Evolutionary conservation across 2,329 filamentous ascomycete genomes (phyloP).

Genomic region (Diaporthe citriasiana): DNA sequence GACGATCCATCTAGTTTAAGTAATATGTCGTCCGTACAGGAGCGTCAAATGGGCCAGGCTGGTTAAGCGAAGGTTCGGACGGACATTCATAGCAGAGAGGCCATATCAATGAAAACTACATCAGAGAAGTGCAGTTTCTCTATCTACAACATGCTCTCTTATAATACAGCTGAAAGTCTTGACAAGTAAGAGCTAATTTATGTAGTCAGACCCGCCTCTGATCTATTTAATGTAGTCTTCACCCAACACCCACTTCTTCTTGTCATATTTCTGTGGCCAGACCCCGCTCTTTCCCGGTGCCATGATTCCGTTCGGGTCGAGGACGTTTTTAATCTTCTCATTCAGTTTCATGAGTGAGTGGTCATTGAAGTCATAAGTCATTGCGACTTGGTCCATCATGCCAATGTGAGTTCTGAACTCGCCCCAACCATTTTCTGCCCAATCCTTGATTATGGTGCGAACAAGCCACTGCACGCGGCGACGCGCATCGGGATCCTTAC

Average conservation of each 20-base stretch:
- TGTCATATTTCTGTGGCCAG: slow-evolving; percentile 52
- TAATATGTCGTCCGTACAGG: background rate
- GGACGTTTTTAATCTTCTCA: slow-evolving; percentile 55
- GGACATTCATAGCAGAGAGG: background rate
- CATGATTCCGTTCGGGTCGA: slow-evolving; percentile 60
- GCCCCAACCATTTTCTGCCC: slow-evolving; percentile 53
- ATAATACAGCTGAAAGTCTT: background rate
- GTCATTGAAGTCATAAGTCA: slow-evolving; percentile 56
- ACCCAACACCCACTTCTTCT: slow-evolving; percentile 29
- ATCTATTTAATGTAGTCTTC: slow-evolving; percentile 26
- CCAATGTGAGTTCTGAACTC: slow-evolving; percentile 58
- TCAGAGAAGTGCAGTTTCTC: background rate
- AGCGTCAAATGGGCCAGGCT: background rate
- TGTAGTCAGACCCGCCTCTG: background rate
- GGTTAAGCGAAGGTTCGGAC: background rate
- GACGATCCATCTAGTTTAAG: background rate
- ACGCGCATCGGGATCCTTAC: slow-evolving; percentile 51
- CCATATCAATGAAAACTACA: background rate
- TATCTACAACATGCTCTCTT: background rate
- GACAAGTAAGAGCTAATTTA: too few species aligned
- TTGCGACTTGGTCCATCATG: slow-evolving; percentile 56
- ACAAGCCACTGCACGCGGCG: slow-evolving; percentile 51
- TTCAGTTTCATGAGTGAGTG: slow-evolving; percentile 54
- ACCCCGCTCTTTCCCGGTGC: slow-evolving; percentile 62
- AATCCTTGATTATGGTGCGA: slow-evolving; percentile 52